Conservation (phyloP, 257 asterid genomes). For the Rehmannia glutinosa region DNA sequence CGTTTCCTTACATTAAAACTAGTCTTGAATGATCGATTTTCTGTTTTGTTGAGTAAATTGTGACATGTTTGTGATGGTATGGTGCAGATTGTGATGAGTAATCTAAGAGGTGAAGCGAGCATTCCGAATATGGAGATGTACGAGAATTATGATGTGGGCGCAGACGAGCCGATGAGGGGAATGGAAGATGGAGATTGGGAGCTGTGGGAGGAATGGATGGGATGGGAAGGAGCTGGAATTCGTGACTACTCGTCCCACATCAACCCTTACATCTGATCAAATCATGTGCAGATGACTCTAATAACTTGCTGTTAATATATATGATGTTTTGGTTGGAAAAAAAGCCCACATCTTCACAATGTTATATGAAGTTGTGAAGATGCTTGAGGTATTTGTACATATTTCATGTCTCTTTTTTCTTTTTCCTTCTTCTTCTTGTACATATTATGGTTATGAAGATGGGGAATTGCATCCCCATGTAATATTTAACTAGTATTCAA, state of each 20-base stretch:
- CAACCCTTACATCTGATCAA: conserved; percentile 65
- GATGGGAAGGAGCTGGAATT: conserved; percentile 97
- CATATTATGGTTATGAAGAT: not conserved
- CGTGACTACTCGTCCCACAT: conserved; percentile 77
- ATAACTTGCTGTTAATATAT: not conserved
- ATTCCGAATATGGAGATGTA: conserved; percentile 14
- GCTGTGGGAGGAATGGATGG: conserved; percentile 97
- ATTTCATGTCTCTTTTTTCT: not conserved
- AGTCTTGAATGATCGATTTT: not conserved
- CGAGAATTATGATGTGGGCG: conserved; percentile 13
- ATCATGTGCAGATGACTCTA: no score
- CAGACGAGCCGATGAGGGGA: conserved; percentile 49
- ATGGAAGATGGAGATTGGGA: conserved; percentile 65
- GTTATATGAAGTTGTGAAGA: conserved; percentile 11
- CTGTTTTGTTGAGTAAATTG: not conserved
- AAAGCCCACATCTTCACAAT: conserved; percentile 28
- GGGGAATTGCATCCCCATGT: not conserved
- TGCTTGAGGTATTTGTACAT: conserved; percentile 34
- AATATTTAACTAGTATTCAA: not conserved
- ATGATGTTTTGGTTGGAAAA: not conserved
- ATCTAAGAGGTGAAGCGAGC: conserved; percentile 45
- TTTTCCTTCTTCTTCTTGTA: conserved; percentile 22
- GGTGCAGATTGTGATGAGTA: conserved; percentile 70
- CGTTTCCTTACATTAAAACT: not conserved
- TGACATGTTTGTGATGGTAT: not conserved